These are phyloP conservation scores for Immersiporthe knoxdaviesiana DNA, from an alignment of 2,329 filamentous ascomycete species.

Conservation along the genomic window DNA sequence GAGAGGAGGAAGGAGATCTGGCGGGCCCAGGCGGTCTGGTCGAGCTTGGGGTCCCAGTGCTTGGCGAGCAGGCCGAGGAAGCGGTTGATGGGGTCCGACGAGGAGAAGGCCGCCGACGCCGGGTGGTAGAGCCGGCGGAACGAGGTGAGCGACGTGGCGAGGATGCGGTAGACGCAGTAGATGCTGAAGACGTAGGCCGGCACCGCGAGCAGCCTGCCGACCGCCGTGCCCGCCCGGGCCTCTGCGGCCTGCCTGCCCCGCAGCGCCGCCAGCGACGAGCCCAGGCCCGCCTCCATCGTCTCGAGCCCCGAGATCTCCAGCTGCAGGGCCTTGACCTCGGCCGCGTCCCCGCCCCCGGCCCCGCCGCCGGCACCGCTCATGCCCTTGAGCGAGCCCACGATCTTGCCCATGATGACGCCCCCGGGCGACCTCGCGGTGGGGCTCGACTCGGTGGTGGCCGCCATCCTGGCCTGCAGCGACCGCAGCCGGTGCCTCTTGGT, in stretches of 20 bases:
- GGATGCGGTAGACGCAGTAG: slow-evolving; percentile 84
- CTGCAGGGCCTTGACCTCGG: slow-evolving; percentile 64
- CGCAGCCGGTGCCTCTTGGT: slow-evolving; percentile 75
- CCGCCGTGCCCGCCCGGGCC: slow-evolving; percentile 66
- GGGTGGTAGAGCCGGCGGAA: slow-evolving; percentile 61
- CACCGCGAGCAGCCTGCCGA: slow-evolving; percentile 66
- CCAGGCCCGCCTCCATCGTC: slow-evolving; percentile 75
- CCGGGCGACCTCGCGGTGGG: slow-evolving; percentile 37
- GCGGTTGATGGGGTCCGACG: slow-evolving; percentile 82
- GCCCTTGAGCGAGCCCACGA: slow-evolving; percentile 62
- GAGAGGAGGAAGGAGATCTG: slow-evolving; percentile 84
- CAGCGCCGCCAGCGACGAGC: slow-evolving; percentile 66
- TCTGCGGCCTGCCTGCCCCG: slow-evolving; percentile 66
- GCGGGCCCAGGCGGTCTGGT: slow-evolving; percentile 81
- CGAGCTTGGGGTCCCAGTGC: slow-evolving; percentile 81
- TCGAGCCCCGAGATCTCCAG: slow-evolving; percentile 80
- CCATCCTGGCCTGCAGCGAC: slow-evolving; percentile 66
- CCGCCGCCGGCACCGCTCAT: slow-evolving; percentile 69
- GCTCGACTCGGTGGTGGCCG: slow-evolving; percentile 30
- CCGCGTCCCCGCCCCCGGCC: slow-evolving; percentile 57
- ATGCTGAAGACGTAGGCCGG: slow-evolving; percentile 71
- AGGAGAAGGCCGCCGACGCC: slow-evolving; percentile 57
- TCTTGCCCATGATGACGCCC: slow-evolving; percentile 74
- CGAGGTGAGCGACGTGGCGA: slow-evolving; percentile 70
- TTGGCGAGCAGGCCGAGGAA: slow-evolving; percentile 78